Evolutionary conservation across 768 basidiomycete species (phyloP).

Genomic region (Scleroderma citrinum): DNA sequence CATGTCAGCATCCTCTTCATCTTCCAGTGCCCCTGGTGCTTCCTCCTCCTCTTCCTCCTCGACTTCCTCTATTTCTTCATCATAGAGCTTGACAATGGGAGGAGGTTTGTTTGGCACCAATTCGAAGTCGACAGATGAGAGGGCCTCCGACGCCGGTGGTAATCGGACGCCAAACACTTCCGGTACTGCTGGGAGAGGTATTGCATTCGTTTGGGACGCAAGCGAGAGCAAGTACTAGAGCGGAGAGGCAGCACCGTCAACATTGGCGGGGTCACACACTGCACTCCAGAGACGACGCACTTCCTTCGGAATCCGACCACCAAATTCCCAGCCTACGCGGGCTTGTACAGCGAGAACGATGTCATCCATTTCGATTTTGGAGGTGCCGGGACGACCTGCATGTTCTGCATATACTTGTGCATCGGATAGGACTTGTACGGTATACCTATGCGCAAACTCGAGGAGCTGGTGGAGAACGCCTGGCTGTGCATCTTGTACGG

Average conservation of each 20-base stretch:
- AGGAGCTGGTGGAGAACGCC: slow-evolving; percentile 82
- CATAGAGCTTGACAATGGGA: slow-evolving; percentile 66
- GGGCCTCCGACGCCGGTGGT: slow-evolving; percentile 61
- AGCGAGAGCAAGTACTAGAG: slow-evolving; percentile 69
- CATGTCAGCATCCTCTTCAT: slow-evolving; percentile 66
- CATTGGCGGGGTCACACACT: slow-evolving; percentile 1
- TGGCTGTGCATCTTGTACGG: slow-evolving; percentile 82
- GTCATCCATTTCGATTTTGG: slow-evolving; percentile 79
- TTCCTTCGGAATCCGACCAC: slow-evolving; percentile 85
- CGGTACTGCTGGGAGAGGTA: slow-evolving; percentile 76
- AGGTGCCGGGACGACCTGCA: slow-evolving; percentile 56
- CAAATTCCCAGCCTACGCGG: slow-evolving; percentile 89
- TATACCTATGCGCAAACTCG: slow-evolving; percentile 82
- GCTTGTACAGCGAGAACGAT: slow-evolving; percentile 78
- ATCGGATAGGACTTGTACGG: slow-evolving; percentile 76
- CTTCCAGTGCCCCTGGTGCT: slow-evolving; percentile 37
- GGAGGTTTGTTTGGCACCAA: slow-evolving; percentile 82
- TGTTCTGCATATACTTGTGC: slow-evolving; percentile 86
- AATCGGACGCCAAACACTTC: slow-evolving; percentile 85
- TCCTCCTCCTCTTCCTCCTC: slow-evolving; percentile 48
- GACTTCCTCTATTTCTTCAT: slow-evolving; percentile 79
- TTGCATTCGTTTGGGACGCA: slow-evolving; percentile 77
- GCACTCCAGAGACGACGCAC: slow-evolving; percentile 33
- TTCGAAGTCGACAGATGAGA: slow-evolving; percentile 81
- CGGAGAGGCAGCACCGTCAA: neutral